A percentile compares a stretch with the other conserved stretches of the same genome.
Conservation (phyloP, 352 stramenopile species). For the Elongisporangium undulatum region DNA sequence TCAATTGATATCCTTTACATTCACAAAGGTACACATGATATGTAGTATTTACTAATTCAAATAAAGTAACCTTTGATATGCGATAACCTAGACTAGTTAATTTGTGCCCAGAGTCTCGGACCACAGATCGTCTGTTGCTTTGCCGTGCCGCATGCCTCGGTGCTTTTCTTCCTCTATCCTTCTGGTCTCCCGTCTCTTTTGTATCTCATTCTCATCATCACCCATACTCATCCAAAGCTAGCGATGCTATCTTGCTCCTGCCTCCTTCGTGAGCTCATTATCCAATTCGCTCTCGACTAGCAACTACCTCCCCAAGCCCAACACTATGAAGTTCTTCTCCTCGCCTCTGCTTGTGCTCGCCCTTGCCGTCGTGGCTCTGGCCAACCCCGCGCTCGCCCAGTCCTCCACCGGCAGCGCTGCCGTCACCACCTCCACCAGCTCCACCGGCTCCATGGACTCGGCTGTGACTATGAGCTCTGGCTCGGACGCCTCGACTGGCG, state of each 20-base stretch:
- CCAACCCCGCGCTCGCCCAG: neutral
- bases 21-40: neutral
- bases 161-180: neutral
- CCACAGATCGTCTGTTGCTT: neutral
- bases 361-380: constrained; percentile 9
- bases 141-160: neutral
- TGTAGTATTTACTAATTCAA: neutral
- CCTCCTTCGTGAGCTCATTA: constrained; percentile 10
- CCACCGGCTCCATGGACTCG: neutral
- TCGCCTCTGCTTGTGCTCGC: constrained; percentile 20
- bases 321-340: constrained; percentile 29
- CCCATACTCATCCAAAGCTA: neutral
- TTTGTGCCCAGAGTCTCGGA: neutral
- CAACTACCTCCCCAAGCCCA: neutral
- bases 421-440: neutral
- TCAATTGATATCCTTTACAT: neutral
- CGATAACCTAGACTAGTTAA: neutral
- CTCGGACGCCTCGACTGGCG: neutral
- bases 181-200: neutral
- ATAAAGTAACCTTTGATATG: neutral
- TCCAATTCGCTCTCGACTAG: constrained; percentile 12
- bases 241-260: neutral
- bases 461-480: neutral
- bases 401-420: neutral
- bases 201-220: neutral